A percentile compares a stretch with the other conserved stretches of the same genome.
phyloP scores from a whole-genome alignment of 805 yeast genomes.

The Zygoascus ofunaensis region DNA sequence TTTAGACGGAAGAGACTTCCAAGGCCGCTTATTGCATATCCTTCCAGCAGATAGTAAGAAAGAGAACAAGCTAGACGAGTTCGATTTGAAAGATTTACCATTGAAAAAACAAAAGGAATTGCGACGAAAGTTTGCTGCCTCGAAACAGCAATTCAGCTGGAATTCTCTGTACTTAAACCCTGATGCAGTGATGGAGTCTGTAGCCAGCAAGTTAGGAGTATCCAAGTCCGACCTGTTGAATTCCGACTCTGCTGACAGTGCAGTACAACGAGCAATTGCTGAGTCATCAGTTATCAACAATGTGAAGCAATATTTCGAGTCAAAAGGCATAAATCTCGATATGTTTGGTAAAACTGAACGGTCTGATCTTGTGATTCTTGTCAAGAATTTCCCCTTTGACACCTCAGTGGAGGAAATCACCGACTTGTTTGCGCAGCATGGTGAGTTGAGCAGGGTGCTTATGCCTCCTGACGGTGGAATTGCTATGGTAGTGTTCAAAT shows the following conservation, averaged over 20 bases:
- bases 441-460: conserved; percentile 66
- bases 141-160: conserved; percentile 87
- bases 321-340: conserved; percentile 74
- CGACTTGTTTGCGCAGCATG: conserved; percentile 71
- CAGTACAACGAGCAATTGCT: conserved; percentile 94
- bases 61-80: conserved; percentile 78
- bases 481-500: conserved; percentile 85
- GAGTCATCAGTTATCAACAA: conserved; percentile 93
- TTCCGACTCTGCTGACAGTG: conserved; percentile 77
- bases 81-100: conserved; percentile 83
- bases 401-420: conserved; percentile 73
- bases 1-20: conserved; percentile 82
- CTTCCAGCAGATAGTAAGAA: conserved; percentile 78
- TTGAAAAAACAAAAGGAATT: conserved; percentile 83
- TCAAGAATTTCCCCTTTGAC: conserved; percentile 86
- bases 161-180: conserved; percentile 82
- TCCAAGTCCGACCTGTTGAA: conserved; percentile 76
- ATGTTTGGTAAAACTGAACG: conserved; percentile 58
- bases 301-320: conserved; percentile 79
- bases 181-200: conserved; percentile 87
- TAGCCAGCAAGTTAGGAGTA: conserved; percentile 76
- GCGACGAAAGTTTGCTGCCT: conserved; percentile 73
- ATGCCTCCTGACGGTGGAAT: conserved; percentile 97
- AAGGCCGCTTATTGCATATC: conserved; percentile 86
- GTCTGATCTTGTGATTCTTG: conserved; percentile 72